These are phyloP conservation scores for Salix dunnii DNA, from an alignment of 345 rosid species.

Conservation along the genomic window DNA sequence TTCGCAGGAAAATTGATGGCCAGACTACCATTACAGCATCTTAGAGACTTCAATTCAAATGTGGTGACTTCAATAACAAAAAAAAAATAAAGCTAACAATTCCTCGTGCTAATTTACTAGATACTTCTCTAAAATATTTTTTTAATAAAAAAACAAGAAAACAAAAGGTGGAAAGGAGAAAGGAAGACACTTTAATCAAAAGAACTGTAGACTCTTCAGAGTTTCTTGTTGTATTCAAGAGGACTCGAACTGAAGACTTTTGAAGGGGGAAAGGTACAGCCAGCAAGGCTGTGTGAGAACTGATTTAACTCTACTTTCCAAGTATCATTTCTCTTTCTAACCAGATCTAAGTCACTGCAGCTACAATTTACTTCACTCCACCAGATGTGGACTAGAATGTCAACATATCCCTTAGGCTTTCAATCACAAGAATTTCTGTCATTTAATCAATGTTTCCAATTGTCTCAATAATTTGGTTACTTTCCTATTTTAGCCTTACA, in stretches of 20 bases:
- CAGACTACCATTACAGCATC: not conserved
- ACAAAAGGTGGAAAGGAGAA: not conserved
- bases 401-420: not conserved
- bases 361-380: not conserved
- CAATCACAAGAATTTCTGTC: not conserved
- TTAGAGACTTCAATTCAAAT: not conserved
- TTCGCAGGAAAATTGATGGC: not conserved
- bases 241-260: not conserved
- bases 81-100: not conserved
- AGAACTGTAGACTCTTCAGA: not conserved
- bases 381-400: not conserved
- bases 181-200: not conserved
- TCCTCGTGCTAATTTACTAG: not conserved
- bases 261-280: too few relatives aligned
- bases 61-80: not conserved
- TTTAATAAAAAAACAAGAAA: not conserved
- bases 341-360: not conserved
- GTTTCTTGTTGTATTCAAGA: not conserved
- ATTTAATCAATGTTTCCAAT: not conserved
- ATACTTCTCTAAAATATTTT: not conserved
- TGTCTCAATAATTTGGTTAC: not conserved
- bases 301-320: not conserved
- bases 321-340: not conserved
- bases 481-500: not conserved
- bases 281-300: not conserved